Evolutionary conservation across 176 grass and related monocot species (phyloP).

Genomic region (Oryza glaberrima): DNA sequence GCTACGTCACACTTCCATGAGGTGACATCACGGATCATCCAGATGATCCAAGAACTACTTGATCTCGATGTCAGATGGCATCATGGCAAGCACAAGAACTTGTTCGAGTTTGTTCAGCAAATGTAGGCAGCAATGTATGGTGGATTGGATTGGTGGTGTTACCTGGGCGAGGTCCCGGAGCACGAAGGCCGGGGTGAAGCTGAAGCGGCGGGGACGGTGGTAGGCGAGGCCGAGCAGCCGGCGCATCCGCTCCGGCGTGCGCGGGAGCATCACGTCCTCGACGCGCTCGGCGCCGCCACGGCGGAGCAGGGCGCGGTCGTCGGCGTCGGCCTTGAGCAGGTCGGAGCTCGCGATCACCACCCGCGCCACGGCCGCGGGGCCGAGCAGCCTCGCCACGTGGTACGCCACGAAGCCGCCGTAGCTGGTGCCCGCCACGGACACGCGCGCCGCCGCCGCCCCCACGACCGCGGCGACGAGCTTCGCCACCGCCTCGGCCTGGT

Average conservation of each 20-base stretch:
- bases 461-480: conserved; percentile 52
- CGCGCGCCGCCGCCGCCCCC: background rate
- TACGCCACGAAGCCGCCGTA: conserved; percentile 93
- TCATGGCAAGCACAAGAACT: background rate
- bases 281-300: conserved; percentile 47
- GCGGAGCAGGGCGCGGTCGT: conserved; percentile 58
- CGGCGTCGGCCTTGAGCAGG: conserved; percentile 68
- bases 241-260: conserved; percentile 41
- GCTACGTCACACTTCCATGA: background rate
- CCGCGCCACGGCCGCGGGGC: conserved; percentile 40
- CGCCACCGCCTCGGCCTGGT: conserved; percentile 67
- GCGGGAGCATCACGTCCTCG: conserved; percentile 64
- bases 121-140: no score
- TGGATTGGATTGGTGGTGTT: background rate
- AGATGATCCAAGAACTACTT: background rate
- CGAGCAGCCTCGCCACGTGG: conserved; percentile 67
- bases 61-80: background rate
- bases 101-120: background rate
- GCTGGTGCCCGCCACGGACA: conserved; percentile 73
- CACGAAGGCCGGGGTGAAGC: conserved; percentile 53
- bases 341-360: conserved; percentile 91
- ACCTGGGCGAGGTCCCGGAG: conserved; percentile 68
- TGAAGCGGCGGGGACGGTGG: conserved; percentile 48
- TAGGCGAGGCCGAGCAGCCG: conserved; percentile 44
- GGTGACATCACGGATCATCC: background rate